Conservation (phyloP, 2,329 filamentous ascomycete species). For the Orbilia oligospora region DNA sequence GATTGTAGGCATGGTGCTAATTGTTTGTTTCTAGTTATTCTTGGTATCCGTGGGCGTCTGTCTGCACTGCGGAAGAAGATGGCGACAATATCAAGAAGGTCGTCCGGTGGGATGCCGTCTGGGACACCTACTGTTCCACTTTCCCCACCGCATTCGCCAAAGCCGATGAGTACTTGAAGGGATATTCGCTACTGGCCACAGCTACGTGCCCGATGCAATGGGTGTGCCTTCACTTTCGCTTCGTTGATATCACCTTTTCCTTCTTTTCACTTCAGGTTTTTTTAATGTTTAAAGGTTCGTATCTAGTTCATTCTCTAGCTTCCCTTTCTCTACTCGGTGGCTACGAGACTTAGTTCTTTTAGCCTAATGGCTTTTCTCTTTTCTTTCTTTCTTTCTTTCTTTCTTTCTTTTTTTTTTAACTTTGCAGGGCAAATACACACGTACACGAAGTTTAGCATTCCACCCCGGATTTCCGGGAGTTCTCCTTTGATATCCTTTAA, state of each 20-base stretch:
- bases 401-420: slow-evolving; percentile 16
- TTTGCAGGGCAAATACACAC: slow-evolving; percentile 38
- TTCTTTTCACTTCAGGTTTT: slow-evolving; percentile 32
- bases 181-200: neutral
- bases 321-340: neutral
- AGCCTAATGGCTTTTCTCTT: slow-evolving; percentile 22
- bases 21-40: slow-evolving; percentile 67
- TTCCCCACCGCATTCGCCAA: slow-evolving; percentile 56
- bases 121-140: slow-evolving; percentile 45
- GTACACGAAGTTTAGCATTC: slow-evolving; percentile 13
- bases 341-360: slow-evolving; percentile 6
- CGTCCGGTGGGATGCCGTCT: slow-evolving; percentile 65
- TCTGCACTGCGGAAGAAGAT: slow-evolving; percentile 70
- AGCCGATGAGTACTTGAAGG: slow-evolving; percentile 44
- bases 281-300: slow-evolving; percentile 59
- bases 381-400: slow-evolving; percentile 13
- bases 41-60: slow-evolving; percentile 70
- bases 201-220: neutral
- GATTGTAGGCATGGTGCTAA: slow-evolving; percentile 62
- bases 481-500: slow-evolving; percentile 31
- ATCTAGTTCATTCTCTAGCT: slow-evolving; percentile 36
- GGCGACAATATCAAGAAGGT: slow-evolving; percentile 69
- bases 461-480: slow-evolving; percentile 7
- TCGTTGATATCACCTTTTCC: slow-evolving; percentile 27
- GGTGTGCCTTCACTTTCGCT: slow-evolving; percentile 29